These are phyloP conservation scores for Colletotrichum agaves DNA, from an alignment of 2,329 filamentous ascomycete genomes.

Conservation along the genomic window DNA sequence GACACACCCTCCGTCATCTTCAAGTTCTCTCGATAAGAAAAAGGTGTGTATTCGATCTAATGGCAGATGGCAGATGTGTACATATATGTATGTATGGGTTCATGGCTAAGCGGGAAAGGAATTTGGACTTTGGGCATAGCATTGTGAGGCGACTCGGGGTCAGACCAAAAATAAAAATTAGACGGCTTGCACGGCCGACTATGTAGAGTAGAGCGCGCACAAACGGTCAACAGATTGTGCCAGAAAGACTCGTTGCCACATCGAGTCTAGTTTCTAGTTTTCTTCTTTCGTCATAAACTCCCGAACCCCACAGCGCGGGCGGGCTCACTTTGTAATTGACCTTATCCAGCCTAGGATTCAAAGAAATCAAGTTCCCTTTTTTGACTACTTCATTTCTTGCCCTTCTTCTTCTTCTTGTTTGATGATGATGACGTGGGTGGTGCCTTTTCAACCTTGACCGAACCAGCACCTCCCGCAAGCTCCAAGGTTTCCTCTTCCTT, in stretches of 20 bases:
- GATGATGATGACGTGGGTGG: conserved; percentile 45
- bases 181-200: not conserved
- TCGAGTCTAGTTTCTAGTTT: not conserved
- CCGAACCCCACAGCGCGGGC: too few relatives aligned
- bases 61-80: conserved; percentile 19
- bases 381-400: conserved; percentile 58
- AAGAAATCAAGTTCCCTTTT: not conserved
- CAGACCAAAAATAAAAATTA: not conserved
- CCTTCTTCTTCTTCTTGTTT: conserved; percentile 64
- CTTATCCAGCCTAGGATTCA: not conserved
- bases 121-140: conserved; percentile 30
- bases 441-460: conserved; percentile 72
- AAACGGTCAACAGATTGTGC: not conserved
- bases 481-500: conserved; percentile 77
- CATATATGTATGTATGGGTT: conserved; percentile 25
- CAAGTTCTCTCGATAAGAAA: conserved; percentile 13
- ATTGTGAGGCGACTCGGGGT: conserved; percentile 24
- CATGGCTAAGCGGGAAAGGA: conserved; percentile 28
- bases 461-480: conserved; percentile 70
- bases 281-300: not conserved
- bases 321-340: not conserved
- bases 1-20: conserved; percentile 1
- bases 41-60: conserved; percentile 9
- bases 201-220: conserved; percentile 8
- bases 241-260: conserved; percentile 5